phyloP scores from a whole-genome alignment of 202 grass and related monocot genomes.

The Dendrocalamus latiflorus region DNA sequence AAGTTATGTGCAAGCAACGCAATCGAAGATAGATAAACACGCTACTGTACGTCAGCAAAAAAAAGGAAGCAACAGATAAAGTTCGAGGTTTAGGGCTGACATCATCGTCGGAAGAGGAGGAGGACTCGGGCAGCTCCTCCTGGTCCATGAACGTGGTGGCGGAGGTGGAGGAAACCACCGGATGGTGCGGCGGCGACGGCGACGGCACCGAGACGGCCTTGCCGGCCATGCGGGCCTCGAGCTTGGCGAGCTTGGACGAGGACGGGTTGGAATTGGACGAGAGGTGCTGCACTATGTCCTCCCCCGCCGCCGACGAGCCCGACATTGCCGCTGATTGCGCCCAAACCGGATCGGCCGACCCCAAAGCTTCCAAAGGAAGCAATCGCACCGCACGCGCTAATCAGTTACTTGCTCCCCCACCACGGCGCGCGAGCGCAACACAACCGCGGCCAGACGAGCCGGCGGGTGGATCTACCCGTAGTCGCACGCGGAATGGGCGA shows the following conservation, averaged over 20 bases:
- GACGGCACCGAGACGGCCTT: too few relatives aligned
- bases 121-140: conserved; percentile 81
- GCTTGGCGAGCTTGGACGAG: conserved; percentile 90
- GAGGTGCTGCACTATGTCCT: conserved; percentile 93
- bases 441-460: too few relatives aligned
- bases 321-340: conserved; percentile 34
- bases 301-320: conserved; percentile 51
- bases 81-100: conserved; percentile 57
- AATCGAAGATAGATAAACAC: not conserved
- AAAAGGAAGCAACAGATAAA: not conserved
- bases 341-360: conserved; percentile 24
- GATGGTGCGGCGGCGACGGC: conserved; percentile 45
- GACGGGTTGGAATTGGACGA: conserved; percentile 90
- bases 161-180: conserved; percentile 21
- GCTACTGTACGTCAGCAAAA: conserved; percentile 5
- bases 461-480: too few relatives aligned
- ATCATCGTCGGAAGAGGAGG: conserved; percentile 77
- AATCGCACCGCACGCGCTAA: too few relatives aligned
- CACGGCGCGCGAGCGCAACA: too few relatives aligned
- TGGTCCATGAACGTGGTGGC: conserved; percentile 65
- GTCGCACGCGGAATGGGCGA: too few relatives aligned
- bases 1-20: conserved; percentile 8
- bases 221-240: conserved; percentile 98
- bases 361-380: conserved; percentile 37
- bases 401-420: too few relatives aligned